Conservation (phyloP, 306 rosid species). For the Glycine tomentella region DNA sequence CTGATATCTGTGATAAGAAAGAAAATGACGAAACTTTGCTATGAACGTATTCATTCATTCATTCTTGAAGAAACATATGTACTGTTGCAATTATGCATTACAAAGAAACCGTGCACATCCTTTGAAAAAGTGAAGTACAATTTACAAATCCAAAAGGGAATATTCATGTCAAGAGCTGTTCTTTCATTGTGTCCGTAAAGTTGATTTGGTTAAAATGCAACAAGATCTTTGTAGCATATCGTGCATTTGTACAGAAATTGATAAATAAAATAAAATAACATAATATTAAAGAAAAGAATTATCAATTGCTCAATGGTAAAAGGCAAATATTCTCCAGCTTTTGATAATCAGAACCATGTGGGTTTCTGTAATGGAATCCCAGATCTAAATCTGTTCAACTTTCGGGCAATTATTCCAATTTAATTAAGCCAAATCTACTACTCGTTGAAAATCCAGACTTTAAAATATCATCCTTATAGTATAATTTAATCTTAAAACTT, state of each 20-base stretch:
- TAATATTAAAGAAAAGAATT: slow-evolving; percentile 42
- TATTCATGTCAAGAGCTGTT: slow-evolving; percentile 51
- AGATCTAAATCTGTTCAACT: slow-evolving; percentile 58
- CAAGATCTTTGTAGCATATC: slow-evolving; percentile 37
- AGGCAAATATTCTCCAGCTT: slow-evolving; percentile 79
- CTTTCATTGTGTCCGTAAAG: slow-evolving; percentile 33
- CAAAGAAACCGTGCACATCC: slow-evolving; percentile 43
- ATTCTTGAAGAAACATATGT: slow-evolving; percentile 27
- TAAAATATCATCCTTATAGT: slow-evolving; percentile 11
- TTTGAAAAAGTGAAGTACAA: slow-evolving; percentile 47
- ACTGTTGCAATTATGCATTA: slow-evolving; percentile 42
- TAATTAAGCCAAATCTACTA: slow-evolving; percentile 37
- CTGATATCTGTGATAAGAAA: slow-evolving; percentile 21
- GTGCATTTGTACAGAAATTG: slow-evolving; percentile 49
- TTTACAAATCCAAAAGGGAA: slow-evolving; percentile 53
- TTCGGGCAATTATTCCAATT: slow-evolving; percentile 50
- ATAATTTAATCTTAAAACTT: slow-evolving; percentile 8
- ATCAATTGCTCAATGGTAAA: slow-evolving; percentile 47
- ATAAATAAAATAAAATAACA: slow-evolving; percentile 31
- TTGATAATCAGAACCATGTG: slow-evolving; percentile 72
- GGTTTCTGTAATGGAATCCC: slow-evolving; percentile 70
- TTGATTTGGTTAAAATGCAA: slow-evolving; percentile 48
- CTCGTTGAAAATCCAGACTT: slow-evolving; percentile 23
- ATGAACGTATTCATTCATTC: slow-evolving; percentile 1
- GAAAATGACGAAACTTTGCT: slow-evolving; percentile 30